A percentile compares a stretch with the other conserved stretches of the same genome.
Evolutionary conservation across 805 yeast species (phyloP).

Genomic region (Myxozyma neglecta): DNA sequence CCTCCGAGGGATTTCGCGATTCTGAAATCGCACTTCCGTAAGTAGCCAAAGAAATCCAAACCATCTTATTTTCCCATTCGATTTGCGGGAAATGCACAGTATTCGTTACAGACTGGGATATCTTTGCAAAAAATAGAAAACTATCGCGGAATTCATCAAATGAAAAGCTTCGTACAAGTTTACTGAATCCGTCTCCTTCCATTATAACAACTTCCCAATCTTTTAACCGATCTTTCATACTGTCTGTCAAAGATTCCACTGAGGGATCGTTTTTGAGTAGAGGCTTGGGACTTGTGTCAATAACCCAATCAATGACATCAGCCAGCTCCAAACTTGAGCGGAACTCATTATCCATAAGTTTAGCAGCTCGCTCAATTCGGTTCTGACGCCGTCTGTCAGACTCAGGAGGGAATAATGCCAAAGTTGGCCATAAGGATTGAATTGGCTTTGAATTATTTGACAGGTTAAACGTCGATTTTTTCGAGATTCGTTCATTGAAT

Average conservation of each 20-base stretch:
- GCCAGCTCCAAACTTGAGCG: neutral
- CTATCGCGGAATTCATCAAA: slow-evolving; percentile 14
- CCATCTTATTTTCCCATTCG: slow-evolving; percentile 10
- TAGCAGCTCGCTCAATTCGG: slow-evolving; percentile 5
- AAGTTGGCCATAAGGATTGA: slow-evolving; percentile 9
- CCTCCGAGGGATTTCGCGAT: neutral
- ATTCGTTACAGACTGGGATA: slow-evolving; percentile 7
- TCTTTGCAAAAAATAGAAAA: slow-evolving; percentile 10
- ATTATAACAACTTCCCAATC: slow-evolving; percentile 7
- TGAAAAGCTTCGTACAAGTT: slow-evolving; percentile 3
- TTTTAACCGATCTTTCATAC: slow-evolving; percentile 8
- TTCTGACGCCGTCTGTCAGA: slow-evolving; percentile 14
- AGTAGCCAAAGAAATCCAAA: slow-evolving; percentile 11
- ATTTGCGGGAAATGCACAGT: slow-evolving; percentile 15
- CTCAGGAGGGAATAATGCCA: slow-evolving; percentile 11
- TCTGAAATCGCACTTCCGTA: neutral
- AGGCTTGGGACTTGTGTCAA: slow-evolving; percentile 6
- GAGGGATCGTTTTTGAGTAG: neutral
- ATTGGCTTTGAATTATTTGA: neutral
- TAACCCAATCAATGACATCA: slow-evolving; percentile 5
- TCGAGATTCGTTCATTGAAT: neutral
- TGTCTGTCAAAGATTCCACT: slow-evolving; percentile 8
- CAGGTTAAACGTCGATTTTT: neutral
- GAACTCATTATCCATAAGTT: slow-evolving; percentile 4
- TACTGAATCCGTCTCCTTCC: neutral